phyloP scores from a whole-genome alignment of 805 yeast species.

The Ogataea corticis region DNA sequence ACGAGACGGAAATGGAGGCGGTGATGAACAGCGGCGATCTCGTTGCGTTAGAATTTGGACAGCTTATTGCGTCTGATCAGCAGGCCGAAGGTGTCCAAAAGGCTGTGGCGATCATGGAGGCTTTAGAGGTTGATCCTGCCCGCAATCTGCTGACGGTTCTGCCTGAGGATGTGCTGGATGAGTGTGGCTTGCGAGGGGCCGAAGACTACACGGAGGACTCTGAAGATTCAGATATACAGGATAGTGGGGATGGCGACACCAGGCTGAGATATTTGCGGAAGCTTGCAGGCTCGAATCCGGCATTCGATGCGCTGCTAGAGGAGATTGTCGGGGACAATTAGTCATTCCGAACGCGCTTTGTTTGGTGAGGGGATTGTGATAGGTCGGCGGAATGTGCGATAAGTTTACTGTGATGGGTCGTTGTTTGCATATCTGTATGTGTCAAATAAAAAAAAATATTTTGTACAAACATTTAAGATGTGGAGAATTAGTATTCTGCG shows the following conservation, averaged over 20 bases:
- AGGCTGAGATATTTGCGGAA: conserved; percentile 13
- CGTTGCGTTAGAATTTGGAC: conserved; percentile 14
- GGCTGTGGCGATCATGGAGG: conserved; percentile 7
- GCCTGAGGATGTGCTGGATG: conserved; percentile 8
- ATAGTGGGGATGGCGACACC: not conserved
- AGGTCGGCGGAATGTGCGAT: not conserved
- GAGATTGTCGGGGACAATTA: conserved; percentile 8
- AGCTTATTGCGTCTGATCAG: not conserved
- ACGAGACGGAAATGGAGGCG: conserved; percentile 6
- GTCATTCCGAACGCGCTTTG: too few species aligned
- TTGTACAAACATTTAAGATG: too few species aligned
- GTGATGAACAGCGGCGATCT: conserved; percentile 3
- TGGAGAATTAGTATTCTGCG: too few species aligned
- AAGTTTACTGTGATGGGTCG: too few species aligned
- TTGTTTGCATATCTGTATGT: too few species aligned
- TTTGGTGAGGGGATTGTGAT: too few species aligned
- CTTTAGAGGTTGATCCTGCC: conserved; percentile 6
- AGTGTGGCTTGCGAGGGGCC: not conserved
- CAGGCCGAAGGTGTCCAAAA: conserved; percentile 1
- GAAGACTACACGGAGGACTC: conserved; percentile 1
- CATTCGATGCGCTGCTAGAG: conserved; percentile 7
- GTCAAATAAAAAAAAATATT: too few species aligned
- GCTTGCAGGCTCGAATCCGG: conserved; percentile 1
- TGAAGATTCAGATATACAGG: not conserved
- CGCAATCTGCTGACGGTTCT: conserved; percentile 7